Evolutionary conservation across 345 rosid genomes (phyloP).

Genomic region (Raphanus raphanistrum): DNA sequence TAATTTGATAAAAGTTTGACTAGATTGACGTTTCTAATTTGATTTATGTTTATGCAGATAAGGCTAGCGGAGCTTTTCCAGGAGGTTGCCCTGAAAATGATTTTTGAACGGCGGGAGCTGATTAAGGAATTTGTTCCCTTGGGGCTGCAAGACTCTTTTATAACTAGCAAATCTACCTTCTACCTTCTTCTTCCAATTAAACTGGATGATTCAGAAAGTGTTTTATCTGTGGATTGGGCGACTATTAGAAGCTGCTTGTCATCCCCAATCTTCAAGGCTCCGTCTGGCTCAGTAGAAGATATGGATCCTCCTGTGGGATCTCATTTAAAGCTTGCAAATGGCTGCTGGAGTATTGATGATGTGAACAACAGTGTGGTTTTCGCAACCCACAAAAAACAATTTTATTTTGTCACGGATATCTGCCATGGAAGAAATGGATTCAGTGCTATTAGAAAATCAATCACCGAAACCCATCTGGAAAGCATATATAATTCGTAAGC

Average conservation of each 20-base stretch:
- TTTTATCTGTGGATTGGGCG: conserved; percentile 62
- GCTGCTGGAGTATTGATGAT: conserved; percentile 51
- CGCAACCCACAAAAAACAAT: conserved; percentile 51
- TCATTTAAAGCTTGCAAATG: conserved; percentile 64
- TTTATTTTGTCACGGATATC: conserved; percentile 59
- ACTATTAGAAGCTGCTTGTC: conserved; percentile 65
- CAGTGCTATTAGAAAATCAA: conserved; percentile 50
- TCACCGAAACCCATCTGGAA: conserved; percentile 47
- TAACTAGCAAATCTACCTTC: conserved; percentile 53
- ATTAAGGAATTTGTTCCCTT: conserved; percentile 54
- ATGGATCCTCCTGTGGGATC: conserved; percentile 33
- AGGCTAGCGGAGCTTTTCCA: conserved; percentile 63
- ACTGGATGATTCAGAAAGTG: conserved; percentile 34
- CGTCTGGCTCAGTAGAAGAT: conserved; percentile 35
- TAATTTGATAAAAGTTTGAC: background rate
- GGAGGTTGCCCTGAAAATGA: conserved; percentile 74
- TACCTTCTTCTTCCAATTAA: conserved; percentile 82
- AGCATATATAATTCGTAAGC: conserved; percentile 54
- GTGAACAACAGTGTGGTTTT: conserved; percentile 76
- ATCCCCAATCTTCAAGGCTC: conserved; percentile 68
- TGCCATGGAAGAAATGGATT: conserved; percentile 48
- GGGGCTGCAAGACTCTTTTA: conserved; percentile 45
- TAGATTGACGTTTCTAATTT: conserved; percentile 16
- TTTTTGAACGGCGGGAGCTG: conserved; percentile 64
- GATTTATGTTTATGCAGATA: conserved; percentile 51